Conservation (phyloP, 345 rosid species). For the Firmiana major region DNA sequence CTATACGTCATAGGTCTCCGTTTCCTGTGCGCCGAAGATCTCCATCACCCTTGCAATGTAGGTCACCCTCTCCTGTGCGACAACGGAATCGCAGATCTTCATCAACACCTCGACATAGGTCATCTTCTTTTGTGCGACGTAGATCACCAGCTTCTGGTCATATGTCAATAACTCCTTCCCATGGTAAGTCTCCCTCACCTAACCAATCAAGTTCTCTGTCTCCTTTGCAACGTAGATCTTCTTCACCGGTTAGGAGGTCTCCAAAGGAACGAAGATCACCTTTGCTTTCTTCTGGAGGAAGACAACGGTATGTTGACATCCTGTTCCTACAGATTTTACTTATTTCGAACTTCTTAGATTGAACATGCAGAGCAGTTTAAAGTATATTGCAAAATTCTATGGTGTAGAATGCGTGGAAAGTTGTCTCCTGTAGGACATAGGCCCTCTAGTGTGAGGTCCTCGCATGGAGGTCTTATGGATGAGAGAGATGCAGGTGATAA, state of each 20-base stretch:
- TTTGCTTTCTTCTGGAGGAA: slow-evolving; percentile 38
- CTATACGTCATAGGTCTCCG: slow-evolving; percentile 33
- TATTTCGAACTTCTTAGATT: background rate
- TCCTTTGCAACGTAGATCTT: slow-evolving; percentile 37
- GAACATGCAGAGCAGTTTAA: background rate
- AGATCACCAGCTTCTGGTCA: slow-evolving; percentile 35
- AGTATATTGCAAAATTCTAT: background rate
- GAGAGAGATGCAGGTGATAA: slow-evolving; percentile 17
- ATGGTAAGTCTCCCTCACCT: slow-evolving; percentile 38
- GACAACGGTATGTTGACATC: slow-evolving; percentile 39
- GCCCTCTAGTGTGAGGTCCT: slow-evolving; percentile 18
- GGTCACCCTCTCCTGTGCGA: slow-evolving; percentile 29
- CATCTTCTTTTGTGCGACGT: slow-evolving; percentile 26
- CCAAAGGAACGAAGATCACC: slow-evolving; percentile 38
- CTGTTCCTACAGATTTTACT: background rate
- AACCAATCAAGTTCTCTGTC: slow-evolving; percentile 45
- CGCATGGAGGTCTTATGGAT: slow-evolving; percentile 16
- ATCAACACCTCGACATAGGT: slow-evolving; percentile 26
- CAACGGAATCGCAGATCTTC: slow-evolving; percentile 39
- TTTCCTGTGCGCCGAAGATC: slow-evolving; percentile 30
- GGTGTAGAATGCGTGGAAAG: slow-evolving; percentile 25
- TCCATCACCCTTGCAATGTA: slow-evolving; percentile 28
- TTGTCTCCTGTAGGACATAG: slow-evolving; percentile 20
- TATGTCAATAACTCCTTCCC: slow-evolving; percentile 36
- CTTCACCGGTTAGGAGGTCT: slow-evolving; percentile 40